phyloP scores from a whole-genome alignment of 495 filamentous ascomycete species.

The Recurvomyces mirabilis region DNA sequence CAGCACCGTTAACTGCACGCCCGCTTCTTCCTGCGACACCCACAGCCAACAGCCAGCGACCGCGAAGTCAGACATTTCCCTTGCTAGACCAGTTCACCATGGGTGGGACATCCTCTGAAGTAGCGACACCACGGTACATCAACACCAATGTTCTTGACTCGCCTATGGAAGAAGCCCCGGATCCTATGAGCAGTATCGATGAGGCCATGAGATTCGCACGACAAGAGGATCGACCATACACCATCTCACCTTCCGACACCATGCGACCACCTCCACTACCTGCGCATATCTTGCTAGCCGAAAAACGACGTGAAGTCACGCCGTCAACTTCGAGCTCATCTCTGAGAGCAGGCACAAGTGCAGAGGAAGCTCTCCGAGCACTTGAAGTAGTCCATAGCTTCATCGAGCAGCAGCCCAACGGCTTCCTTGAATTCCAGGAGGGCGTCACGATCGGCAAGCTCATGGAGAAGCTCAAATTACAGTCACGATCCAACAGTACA shows the following conservation, averaged over 20 bases:
- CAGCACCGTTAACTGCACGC: conserved; percentile 38
- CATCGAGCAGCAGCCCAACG: conserved; percentile 61
- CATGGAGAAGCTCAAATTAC: conserved; percentile 75
- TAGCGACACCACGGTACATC: conserved; percentile 53
- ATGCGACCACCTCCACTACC: conserved; percentile 21
- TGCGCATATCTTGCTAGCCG: conserved; percentile 8
- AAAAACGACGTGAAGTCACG: conserved; percentile 8
- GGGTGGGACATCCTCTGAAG: conserved; percentile 48
- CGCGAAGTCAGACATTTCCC: conserved; percentile 83
- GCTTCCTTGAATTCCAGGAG: conserved; percentile 67
- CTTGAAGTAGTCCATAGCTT: conserved; percentile 79
- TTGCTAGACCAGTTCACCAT: conserved; percentile 62
- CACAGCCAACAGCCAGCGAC: conserved; percentile 51
- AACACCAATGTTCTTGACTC: conserved; percentile 57
- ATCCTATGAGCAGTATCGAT: conserved; percentile 40
- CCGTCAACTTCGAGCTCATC: conserved; percentile 8
- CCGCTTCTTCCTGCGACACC: conserved; percentile 44
- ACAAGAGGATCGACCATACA: conserved; percentile 3
- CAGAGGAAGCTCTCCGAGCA: conserved; percentile 79
- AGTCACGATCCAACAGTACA: conserved; percentile 27
- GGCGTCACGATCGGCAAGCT: conserved; percentile 72
- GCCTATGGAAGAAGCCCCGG: conserved; percentile 48
- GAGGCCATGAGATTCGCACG: conserved; percentile 33
- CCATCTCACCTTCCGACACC: conserved; percentile 8
- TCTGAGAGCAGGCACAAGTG: conserved; percentile 24